Conservation (phyloP, 179 eudicot species). For the Silene noctiflora region DNA sequence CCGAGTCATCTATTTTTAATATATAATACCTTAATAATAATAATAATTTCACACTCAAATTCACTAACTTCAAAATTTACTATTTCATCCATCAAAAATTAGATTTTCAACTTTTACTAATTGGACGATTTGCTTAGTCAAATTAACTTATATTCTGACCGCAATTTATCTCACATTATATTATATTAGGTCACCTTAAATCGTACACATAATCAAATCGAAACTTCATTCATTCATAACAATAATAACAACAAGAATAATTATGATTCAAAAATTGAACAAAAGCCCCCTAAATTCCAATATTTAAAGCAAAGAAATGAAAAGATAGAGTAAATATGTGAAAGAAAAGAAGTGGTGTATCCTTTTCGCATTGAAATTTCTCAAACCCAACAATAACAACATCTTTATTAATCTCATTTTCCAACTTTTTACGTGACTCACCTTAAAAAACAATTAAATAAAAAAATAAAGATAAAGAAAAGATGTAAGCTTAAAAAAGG, state of each 20-base stretch:
- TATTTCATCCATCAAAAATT: too few species aligned
- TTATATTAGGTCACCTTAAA: too few species aligned
- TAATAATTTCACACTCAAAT: too few species aligned
- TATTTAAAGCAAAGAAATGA: background rate
- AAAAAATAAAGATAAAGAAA: background rate
- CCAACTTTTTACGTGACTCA: conserved; percentile 8
- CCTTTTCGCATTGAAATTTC: conserved; percentile 43
- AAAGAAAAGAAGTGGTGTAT: conserved; percentile 25
- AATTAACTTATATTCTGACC: too few species aligned
- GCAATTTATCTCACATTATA: too few species aligned
- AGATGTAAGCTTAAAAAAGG: conserved; percentile 17
- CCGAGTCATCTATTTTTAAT: too few species aligned
- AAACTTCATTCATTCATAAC: too few species aligned
- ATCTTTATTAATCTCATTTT: background rate
- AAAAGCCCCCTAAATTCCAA: background rate
- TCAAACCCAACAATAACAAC: conserved; percentile 3
- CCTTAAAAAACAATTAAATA: conserved; percentile 18
- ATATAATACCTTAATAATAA: too few species aligned
- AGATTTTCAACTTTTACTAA: too few species aligned
- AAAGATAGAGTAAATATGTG: background rate
- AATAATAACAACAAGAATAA: background rate
- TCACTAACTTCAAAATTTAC: too few species aligned
- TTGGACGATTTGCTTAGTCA: too few species aligned
- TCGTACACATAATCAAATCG: too few species aligned
- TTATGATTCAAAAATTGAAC: background rate